These are phyloP conservation scores for Scopulariopsis brevicaulis DNA, from an alignment of 2,329 filamentous ascomycete species.

Conservation along the genomic window DNA sequence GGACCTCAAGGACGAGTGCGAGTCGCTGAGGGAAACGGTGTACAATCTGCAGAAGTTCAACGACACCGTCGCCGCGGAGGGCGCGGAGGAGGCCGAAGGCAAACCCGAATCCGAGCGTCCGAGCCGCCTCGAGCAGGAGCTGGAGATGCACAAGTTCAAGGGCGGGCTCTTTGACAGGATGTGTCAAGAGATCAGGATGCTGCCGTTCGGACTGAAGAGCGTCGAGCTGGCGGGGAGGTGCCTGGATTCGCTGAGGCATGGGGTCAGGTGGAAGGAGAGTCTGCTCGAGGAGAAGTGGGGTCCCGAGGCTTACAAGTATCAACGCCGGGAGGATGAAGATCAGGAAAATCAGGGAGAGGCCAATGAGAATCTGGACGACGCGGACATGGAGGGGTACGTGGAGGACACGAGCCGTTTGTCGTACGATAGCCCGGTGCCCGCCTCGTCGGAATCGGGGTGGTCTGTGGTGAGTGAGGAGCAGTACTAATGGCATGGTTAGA, in stretches of 20 bases:
- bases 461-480: neutral
- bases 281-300: neutral
- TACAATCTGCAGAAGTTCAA: neutral
- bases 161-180: constrained; percentile 1
- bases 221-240: neutral
- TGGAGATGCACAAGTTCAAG: constrained; percentile 1
- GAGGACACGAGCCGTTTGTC: neutral
- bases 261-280: constrained; percentile 1
- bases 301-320: neutral
- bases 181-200: constrained; percentile 3
- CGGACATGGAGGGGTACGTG: neutral
- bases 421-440: neutral
- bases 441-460: neutral
- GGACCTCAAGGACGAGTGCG: neutral
- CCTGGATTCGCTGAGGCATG: neutral
- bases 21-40: neutral
- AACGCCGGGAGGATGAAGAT: neutral
- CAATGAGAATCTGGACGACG: neutral
- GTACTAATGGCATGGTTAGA: neutral
- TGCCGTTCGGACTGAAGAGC: neutral
- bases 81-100: neutral
- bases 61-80: neutral
- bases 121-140: neutral
- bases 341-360: neutral
- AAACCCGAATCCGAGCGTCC: neutral